Conservation (phyloP, 805 yeast genomes). For the Wickerhamiella nectarea region DNA sequence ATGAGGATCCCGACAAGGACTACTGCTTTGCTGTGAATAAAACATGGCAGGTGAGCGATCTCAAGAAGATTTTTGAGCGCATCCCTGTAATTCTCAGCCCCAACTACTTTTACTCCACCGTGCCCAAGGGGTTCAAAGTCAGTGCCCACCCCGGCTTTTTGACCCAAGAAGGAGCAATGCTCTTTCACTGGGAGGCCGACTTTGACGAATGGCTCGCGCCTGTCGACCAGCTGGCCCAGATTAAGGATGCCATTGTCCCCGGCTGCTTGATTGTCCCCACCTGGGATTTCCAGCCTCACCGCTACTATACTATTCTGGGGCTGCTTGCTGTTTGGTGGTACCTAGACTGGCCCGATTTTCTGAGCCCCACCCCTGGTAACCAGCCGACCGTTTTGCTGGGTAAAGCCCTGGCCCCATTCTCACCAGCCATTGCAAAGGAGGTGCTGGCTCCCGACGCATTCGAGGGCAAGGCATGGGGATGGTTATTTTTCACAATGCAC, state of each 20-base stretch:
- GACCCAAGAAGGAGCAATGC: conserved; percentile 68
- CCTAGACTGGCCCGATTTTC: conserved; percentile 79
- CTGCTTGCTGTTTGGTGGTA: conserved; percentile 58
- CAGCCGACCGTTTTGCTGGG: conserved; percentile 46
- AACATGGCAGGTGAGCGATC: conserved; percentile 41
- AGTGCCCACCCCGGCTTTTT: conserved; percentile 65
- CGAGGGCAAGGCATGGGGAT: conserved; percentile 35
- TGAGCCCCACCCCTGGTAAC: conserved; percentile 86
- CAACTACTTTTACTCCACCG: conserved; percentile 49
- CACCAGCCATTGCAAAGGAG: conserved; percentile 20
- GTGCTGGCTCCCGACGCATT: conserved; percentile 34
- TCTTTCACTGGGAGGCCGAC: conserved; percentile 51
- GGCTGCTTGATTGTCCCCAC: conserved; percentile 75
- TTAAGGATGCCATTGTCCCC: conserved; percentile 63
- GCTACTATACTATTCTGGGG: conserved; percentile 21
- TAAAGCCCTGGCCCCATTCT: conserved; percentile 28
- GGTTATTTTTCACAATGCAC: conserved; percentile 62
- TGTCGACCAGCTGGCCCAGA: conserved; percentile 35
- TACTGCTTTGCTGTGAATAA: conserved; percentile 69
- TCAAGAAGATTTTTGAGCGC: conserved; percentile 46
- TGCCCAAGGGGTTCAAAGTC: conserved; percentile 52
- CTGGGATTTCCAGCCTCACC: conserved; percentile 38
- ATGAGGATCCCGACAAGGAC: conserved; percentile 73
- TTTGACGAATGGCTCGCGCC: conserved; percentile 32
- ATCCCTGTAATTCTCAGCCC: conserved; percentile 74